Base-by-base conservation (phyloP, 441 rosid species). In the Pelargonium citronellum region DNA sequence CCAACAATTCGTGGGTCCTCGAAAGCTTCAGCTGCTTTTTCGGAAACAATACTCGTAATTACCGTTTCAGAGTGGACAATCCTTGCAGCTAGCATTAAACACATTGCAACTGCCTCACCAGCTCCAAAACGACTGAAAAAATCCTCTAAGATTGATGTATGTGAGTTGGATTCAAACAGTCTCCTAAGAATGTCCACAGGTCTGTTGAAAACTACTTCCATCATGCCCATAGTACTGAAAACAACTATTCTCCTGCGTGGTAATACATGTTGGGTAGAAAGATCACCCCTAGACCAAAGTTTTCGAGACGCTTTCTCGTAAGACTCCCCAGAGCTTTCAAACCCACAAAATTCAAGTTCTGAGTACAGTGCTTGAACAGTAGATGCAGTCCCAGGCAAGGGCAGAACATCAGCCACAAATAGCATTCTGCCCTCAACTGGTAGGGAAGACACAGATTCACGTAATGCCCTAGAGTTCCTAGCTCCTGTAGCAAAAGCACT, bases 361-460 rank as follows among this genome's bases (percentile, higher is more conserved):
- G 97, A 86, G 82, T 92, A 92, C 27, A 95, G 75, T 17, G 98
- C 88, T 70, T 85, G 91, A 66, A 92, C 84, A 58, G 81, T 85
- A 19, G 87, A 87, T 75, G 99, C 96, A 66, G 85, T 82, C 70
- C 89, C 97, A 53, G 95, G 95, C 51, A 80, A 76, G 60, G 98
- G 99, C 64, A 85, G 77, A 71, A 91, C 93, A 85, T 92, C 97
- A 67, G 95, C 93, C 72, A 88, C 99, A 79, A 88, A 92, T 77
- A 95, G 98, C 98, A 95, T 92, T 64, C 93, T 92, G 69, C 98
- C 99, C 83, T 92, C 99, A 75, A 92, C 83, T 39, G 99, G 99
- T 74, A 90, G 74, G 44, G 97, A 86, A 79, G 96, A 86, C 68
- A 92, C 89, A 67, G 73, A 75, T 86, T 95, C 99, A 51, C 92